Base-by-base conservation (phyloP, 805 yeast species). In the Yamadazyma insecticola region DNA sequence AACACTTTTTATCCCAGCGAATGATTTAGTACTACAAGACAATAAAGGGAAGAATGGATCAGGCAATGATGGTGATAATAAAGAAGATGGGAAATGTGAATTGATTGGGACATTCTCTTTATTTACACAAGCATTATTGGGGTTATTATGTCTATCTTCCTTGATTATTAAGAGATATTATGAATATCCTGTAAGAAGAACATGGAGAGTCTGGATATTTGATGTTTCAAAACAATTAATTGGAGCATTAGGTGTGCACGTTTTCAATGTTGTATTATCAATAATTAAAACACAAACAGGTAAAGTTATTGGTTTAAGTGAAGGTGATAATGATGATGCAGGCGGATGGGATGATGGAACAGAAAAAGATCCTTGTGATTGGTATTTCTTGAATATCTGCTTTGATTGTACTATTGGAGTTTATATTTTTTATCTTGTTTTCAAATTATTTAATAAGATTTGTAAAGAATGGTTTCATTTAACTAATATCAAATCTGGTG, bases 401-500 rank as follows among this genome's bases (percentile, higher is more conserved):
- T 74, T 90, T 51, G 98, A 90, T 55, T 89, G 97, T 24, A 90
- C 98, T 0, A 70, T 89, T 5, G 98, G 98, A 1, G 90, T 90
- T 2, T 94, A 94, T 5, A 73, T 90, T 2, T 65, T 89, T 17
- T 71, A 71, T 36, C 39, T 65, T 2, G 63, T 78, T 1, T 81
- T 79, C 50, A 57, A 54, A 11, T 32, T 65, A 2, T 72, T 74
- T 13, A 63, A 62, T 40, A 48, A 47, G 19, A 44, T 70, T 3
- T 67, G 74, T 14, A 57, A 72, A n/a, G 35, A 58, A 23, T 73
- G 72, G 29, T 41, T 65, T 19, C 55, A 55, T 13, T 40, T 66
- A 21, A 57, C 66, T 2, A 53, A 64, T 30, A 63, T 64, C 3
- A 65, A 64, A 24, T 70, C 78, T 4, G 81, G 81, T n/a, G 70